Evolutionary conservation across 352 stramenopile genomes (phyloP), one percentile per base, ranked within the genome.

Genomic region (Pythium monospermum): DNA sequence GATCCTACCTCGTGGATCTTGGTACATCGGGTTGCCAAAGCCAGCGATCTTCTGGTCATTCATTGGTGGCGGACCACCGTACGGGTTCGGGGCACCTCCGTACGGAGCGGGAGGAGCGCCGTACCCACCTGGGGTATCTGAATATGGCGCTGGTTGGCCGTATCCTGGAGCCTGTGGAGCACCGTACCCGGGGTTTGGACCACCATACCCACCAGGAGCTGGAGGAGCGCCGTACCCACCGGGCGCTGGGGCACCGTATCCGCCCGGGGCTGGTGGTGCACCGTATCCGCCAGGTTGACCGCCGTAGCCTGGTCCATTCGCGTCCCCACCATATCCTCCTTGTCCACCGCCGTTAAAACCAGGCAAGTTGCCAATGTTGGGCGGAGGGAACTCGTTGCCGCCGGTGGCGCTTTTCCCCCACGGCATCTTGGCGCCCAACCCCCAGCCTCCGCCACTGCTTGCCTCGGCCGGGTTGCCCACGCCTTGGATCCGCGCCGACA

Each of bases 1-100:
- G 13, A 16, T 21, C 38, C 11, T 52, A 85, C 77, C 70, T 57
- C 81, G 69, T 26, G 91, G 87, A 63, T 98, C 91, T 43, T 91
- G 73, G 60, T 96, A 98, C 78, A 96, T 95, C 6, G 94, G 91
- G 63, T 98, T 98, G 25, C 94, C 94, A 69, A 98, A 96, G 26
- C 94, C 94, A 23, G 93, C 81, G 56, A 97, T 95, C 51, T 92
- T 77, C 54, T 85, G 63, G 37, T 89, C 74, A 56, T 82, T 78
- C 47, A 79, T 75, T n/a, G 69, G 74, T 23, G 68, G 69, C 7
- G 62, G 68, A 49, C 59, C 71, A 33, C 73, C 73, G 38, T 77
- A 80, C 49, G 59, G 57, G 13, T 57, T 59, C 12, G 66, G 67
- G 4, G 45, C 69, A 57, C 66, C 72, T 58, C 65, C 77, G 31